These are phyloP conservation scores for Trichoderma arundinaceum DNA, from an alignment of 2,329 filamentous ascomycete genomes.

Conservation along the genomic window DNA sequence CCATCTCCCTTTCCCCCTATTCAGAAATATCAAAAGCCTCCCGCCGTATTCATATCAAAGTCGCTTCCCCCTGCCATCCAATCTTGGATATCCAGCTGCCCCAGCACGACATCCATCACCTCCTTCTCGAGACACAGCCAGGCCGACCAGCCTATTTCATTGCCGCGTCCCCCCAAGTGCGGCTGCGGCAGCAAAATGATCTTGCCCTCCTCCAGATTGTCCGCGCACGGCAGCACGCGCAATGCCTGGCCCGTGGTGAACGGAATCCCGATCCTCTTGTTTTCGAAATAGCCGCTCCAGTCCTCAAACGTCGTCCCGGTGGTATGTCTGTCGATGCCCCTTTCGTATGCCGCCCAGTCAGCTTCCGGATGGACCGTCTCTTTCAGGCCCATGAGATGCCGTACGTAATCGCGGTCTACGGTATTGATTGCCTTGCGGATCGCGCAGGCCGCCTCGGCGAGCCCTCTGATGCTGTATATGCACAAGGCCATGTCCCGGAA, in stretches of 20 bases:
- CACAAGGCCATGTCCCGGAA: too few relatives aligned
- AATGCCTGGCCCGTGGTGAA: neutral
- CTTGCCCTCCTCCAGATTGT: constrained; percentile 19
- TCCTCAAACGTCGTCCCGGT: constrained; percentile 35
- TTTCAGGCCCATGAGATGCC: neutral
- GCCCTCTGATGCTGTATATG: neutral
- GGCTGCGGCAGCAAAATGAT: constrained; percentile 7
- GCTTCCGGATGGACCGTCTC: accelerated
- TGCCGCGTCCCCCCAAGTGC: neutral
- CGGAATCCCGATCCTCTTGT: constrained; percentile 26
- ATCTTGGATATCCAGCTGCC: neutral
- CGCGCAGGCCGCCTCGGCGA: neutral
- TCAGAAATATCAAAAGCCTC: neutral
- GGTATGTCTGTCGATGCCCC: constrained; percentile 31
- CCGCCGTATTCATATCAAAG: neutral
- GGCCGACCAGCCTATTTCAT: neutral
- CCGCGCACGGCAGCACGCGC: neutral
- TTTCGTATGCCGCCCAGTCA: neutral
- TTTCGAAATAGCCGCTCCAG: constrained; percentile 34
- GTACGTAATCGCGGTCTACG: neutral
- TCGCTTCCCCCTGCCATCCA: neutral
- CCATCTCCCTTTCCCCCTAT: neutral
- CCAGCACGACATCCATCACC: neutral
- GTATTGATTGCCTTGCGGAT: neutral
- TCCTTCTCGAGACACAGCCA: neutral